These are phyloP conservation scores for Dioszegia aurantiaca DNA, from an alignment of 768 basidiomycete species.

Conservation along the genomic window DNA sequence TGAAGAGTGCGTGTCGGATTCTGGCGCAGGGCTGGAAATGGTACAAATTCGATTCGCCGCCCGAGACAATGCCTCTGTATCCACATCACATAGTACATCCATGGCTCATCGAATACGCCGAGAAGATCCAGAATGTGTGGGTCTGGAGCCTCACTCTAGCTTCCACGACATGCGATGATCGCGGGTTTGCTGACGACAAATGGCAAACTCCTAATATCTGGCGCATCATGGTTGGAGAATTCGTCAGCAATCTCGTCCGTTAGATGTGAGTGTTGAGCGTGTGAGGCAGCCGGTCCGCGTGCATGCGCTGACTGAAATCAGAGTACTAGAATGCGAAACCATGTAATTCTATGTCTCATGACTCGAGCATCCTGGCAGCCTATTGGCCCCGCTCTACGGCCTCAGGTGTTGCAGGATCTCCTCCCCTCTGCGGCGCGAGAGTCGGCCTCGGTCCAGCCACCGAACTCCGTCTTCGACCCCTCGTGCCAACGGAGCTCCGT, in stretches of 20 bases:
- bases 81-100: neutral
- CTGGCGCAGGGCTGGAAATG: conserved; percentile 1
- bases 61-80: neutral
- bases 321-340: too few relatives aligned
- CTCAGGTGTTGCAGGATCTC: too few relatives aligned
- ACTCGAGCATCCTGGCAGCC: too few relatives aligned
- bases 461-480: conserved; percentile 8
- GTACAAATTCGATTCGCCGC: neutral
- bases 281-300: too few relatives aligned
- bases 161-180: neutral
- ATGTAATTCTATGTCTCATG: too few relatives aligned
- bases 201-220: neutral
- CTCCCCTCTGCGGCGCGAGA: neutral
- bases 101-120: neutral
- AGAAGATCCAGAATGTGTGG: neutral
- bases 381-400: too few relatives aligned
- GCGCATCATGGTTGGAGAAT: neutral
- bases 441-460: conserved; percentile 4
- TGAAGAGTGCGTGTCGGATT: neutral
- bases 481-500: conserved; percentile 2
- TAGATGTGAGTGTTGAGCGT: neutral
- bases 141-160: neutral
- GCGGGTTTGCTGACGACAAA: neutral
- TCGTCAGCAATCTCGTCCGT: neutral
- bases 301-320: too few relatives aligned